phyloP scores from a whole-genome alignment of 164 flowering plant species.

The Vitis amurensis region DNA sequence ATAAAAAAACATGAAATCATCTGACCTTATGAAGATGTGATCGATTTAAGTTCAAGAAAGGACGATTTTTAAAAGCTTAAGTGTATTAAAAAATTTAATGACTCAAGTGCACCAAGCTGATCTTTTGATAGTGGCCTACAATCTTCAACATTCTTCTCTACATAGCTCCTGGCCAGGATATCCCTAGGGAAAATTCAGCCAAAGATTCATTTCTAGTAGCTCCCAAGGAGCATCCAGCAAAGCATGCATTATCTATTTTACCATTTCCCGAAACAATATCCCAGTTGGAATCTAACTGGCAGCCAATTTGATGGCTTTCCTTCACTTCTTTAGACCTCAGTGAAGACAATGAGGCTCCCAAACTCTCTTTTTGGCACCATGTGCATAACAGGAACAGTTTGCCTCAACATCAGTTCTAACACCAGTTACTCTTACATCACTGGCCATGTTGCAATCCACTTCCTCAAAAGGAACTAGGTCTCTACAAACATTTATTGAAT shows the following conservation, averaged over 20 bases:
- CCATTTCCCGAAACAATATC: conserved; percentile 23
- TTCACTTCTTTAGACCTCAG: conserved; percentile 78
- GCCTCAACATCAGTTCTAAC: conserved; percentile 18
- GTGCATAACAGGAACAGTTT: conserved; percentile 45
- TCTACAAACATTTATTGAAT: conserved; percentile 13
- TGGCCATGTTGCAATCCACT: conserved; percentile 10
- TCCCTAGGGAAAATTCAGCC: conserved; percentile 18
- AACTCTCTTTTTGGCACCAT: conserved; percentile 42
- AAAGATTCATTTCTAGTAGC: conserved; percentile 20
- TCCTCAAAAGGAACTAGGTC: conserved; percentile 19
- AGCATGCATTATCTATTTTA: conserved; percentile 17
- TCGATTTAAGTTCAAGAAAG: too few relatives aligned
- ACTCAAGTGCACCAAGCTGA: too few relatives aligned
- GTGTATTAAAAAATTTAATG: too few relatives aligned
- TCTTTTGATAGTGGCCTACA: too few relatives aligned
- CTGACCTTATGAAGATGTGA: too few relatives aligned
- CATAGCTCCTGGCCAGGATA: not conserved
- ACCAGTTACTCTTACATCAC: conserved; percentile 13
- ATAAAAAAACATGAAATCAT: too few relatives aligned
- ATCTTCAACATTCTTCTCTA: too few relatives aligned
- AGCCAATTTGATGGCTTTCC: conserved; percentile 48
- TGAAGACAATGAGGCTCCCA: conserved; percentile 77
- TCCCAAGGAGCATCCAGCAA: conserved; percentile 22
- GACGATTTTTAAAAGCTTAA: too few relatives aligned
- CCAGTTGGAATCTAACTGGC: conserved; percentile 27